phyloP scores from a whole-genome alignment of 2,329 filamentous ascomycete species.

The Scytalidium sp. region DNA sequence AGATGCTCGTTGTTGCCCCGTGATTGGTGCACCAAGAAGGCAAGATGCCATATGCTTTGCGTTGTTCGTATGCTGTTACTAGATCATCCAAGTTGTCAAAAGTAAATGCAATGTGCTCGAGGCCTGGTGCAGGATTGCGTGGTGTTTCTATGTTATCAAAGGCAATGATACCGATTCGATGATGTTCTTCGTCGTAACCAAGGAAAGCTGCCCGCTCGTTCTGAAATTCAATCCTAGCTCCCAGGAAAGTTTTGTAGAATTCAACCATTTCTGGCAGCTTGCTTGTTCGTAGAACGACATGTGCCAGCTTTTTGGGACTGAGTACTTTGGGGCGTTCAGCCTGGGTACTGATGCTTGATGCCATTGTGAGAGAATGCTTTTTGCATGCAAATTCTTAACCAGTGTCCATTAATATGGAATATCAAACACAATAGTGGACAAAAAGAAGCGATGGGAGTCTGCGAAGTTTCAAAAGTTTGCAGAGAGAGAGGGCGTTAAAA shows the following conservation, averaged over 20 bases:
- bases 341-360: no score
- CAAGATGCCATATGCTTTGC: conserved; percentile 31
- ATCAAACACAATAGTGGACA: no score
- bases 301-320: conserved; percentile 15
- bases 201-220: conserved; percentile 33
- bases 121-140: conserved; percentile 18
- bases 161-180: conserved; percentile 39
- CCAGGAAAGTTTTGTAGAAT: conserved; percentile 36
- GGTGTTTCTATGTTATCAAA: conserved; percentile 23
- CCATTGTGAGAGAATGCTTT: no score
- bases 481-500: no score
- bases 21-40: conserved; percentile 45
- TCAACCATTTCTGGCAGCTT: conserved; percentile 28
- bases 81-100: conserved; percentile 34
- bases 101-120: conserved; percentile 42
- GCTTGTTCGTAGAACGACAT: conserved; percentile 26
- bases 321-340: conserved; percentile 4
- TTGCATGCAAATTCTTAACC: no score
- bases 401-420: no score
- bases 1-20: conserved; percentile 43
- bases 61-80: conserved; percentile 31
- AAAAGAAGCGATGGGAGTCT: no score
- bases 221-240: conserved; percentile 26
- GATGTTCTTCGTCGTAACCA: conserved; percentile 45
- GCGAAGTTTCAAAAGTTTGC: no score